Evolutionary conservation across 495 filamentous ascomycete genomes (phyloP).

Genomic region (Terfezia boudieri): DNA sequence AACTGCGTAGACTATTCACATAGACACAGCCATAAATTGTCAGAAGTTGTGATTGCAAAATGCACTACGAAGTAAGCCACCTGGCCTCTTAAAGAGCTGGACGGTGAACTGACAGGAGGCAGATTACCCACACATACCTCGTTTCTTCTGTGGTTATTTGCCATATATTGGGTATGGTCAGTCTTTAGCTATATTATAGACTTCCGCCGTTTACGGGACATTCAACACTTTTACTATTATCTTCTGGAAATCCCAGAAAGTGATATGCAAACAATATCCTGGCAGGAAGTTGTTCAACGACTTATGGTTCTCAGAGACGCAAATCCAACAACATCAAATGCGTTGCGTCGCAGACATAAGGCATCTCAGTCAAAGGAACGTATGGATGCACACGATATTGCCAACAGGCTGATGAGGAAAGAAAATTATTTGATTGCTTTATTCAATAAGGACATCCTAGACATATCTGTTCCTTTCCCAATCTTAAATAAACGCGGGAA

Average conservation of each 20-base stretch:
- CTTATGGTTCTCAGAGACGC: conserved; percentile 71
- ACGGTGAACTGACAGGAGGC: conserved; percentile 10
- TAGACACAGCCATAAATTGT: conserved; percentile 47
- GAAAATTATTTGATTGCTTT: conserved; percentile 93
- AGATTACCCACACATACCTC: conserved; percentile 69
- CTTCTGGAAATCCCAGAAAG: conserved; percentile 68
- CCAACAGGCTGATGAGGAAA: conserved; percentile 84
- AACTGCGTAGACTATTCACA: conserved; percentile 69
- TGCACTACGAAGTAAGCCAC: conserved; percentile 35
- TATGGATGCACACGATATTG: conserved; percentile 91
- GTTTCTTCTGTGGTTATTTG: conserved; percentile 60
- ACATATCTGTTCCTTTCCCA: conserved; percentile 66
- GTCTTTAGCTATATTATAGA: conserved; percentile 53
- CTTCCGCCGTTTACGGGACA: conserved; percentile 46
- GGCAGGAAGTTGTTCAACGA: conserved; percentile 80
- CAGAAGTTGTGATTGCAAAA: conserved; percentile 54
- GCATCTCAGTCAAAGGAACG: conserved; percentile 67
- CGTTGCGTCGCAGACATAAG: conserved; percentile 31
- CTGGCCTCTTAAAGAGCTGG: not conserved
- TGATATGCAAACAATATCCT: conserved; percentile 90
- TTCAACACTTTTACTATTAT: conserved; percentile 77
- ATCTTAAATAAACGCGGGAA: conserved; percentile 44
- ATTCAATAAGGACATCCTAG: conserved; percentile 86
- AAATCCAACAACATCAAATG: conserved; percentile 60
- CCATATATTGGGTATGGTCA: conserved; percentile 71